A percentile compares a stretch with the other conserved stretches of the same genome.
Evolutionary conservation across 164 flowering plant species (phyloP).

Genomic region (Tetrastigma voinierianum): DNA sequence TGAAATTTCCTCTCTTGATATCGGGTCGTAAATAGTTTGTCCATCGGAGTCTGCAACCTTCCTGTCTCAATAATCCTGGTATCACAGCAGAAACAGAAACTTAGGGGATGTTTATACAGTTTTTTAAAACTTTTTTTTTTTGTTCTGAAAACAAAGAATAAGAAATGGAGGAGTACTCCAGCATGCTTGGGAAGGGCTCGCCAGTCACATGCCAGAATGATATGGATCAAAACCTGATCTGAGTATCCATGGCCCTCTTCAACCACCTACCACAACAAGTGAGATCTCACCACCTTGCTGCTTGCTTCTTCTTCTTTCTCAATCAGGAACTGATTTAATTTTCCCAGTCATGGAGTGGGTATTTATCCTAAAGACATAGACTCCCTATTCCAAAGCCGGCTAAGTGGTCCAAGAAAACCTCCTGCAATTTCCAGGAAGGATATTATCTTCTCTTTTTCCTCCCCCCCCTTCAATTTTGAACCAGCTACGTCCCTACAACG

Average conservation of each 20-base stretch:
- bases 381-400: no score
- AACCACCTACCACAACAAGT: conserved; percentile 44
- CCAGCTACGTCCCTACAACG: no score
- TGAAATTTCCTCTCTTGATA: conserved; percentile 38
- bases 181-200: conserved; percentile 44
- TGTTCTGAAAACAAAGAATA: neutral
- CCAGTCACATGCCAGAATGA: conserved; percentile 40
- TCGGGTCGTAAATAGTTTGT: conserved; percentile 36
- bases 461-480: no score
- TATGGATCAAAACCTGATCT: conserved; percentile 24
- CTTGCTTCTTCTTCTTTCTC: no score
- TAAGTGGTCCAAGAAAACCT: neutral
- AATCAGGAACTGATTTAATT: no score
- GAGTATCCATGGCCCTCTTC: conserved; percentile 45
- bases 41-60: conserved; percentile 43
- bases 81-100: neutral
- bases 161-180: conserved; percentile 13
- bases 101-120: neutral
- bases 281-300: conserved; percentile 37
- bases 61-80: conserved; percentile 33
- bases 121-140: no score
- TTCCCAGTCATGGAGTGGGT: neutral
- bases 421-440: conserved; percentile 8
- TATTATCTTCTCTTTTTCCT: neutral
- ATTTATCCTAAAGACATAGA: neutral